Evolutionary conservation across 139 green algal genomes (phyloP), one percentile per base, ranked within the genome.

Genomic region (Micractinium conductrix): DNA sequence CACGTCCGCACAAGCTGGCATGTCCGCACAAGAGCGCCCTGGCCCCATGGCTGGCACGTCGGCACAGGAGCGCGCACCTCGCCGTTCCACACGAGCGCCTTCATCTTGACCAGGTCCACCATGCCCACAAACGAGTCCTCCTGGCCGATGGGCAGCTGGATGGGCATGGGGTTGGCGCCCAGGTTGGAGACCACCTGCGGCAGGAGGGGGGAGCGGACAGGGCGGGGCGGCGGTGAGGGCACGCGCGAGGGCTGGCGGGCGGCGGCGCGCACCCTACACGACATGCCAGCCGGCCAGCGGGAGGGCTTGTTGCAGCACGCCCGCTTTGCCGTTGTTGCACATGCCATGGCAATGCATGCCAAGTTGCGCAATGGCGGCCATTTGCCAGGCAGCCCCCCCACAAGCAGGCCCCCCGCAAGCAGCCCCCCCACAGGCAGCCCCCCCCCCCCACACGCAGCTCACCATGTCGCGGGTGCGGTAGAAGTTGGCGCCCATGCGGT

Each of bases 401-500:
- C 16, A 10, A 58, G 48, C 48, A 58, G 48, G 12, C 48, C 48
- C 10, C 16, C 48, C 10, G 16, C 48, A 10, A 58, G 10, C 48
- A 58, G 48, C 48, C 12, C 48, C 48, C 12, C 48, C 48, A 58
- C 48, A 10, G 12, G 16, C 12, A 58, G 48, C 10, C 53, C 53
- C 53, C 24, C 53, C 24, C 19, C 53, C 24, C 10, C 8, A 21
- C 5, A 58, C n/a, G 42, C 42, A 58, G 72, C 43, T 16, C 21
- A 98, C 93, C 94, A 97, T 97, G 87, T 94, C 90, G 17, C 90
- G 78, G 62, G 87, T 93, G 76, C 91, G 85, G 91, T 93, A 97
- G 90, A 99, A 99, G 94, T 99, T 96, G 81, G 97, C 97, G 35
- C 97, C 97, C 93, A 99, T 94, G 63, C 97, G 92, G 92, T 99